phyloP scores from a whole-genome alignment of 495 filamentous ascomycete species.

The Parmelia sp. region DNA sequence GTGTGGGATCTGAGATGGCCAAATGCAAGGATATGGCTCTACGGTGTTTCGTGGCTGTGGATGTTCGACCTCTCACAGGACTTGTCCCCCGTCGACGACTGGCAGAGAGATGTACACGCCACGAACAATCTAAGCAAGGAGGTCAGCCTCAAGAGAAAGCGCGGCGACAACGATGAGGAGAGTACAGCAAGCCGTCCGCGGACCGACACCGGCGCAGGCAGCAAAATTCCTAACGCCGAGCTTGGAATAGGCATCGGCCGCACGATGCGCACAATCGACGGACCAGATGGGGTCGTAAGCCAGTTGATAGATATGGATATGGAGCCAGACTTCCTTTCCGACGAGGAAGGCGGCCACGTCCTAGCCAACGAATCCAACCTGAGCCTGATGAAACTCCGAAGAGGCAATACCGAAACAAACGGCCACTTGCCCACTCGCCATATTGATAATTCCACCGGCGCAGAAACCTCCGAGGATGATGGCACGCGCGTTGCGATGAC shows the following conservation, averaged over 20 bases:
- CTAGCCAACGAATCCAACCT: neutral
- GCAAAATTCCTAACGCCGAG: slow-evolving; percentile 52
- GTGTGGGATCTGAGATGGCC: slow-evolving; percentile 66
- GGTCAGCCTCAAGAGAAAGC: slow-evolving; percentile 43
- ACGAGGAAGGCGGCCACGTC: slow-evolving; percentile 7
- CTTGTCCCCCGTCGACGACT: slow-evolving; percentile 43
- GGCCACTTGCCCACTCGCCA: slow-evolving; percentile 28
- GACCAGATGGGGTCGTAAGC: slow-evolving; percentile 37
- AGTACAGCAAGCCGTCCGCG: slow-evolving; percentile 31
- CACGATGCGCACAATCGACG: slow-evolving; percentile 48
- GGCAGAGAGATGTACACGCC: slow-evolving; percentile 6
- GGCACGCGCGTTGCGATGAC: slow-evolving; percentile 23
- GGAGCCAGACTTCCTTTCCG: slow-evolving; percentile 32
- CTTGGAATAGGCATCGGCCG: slow-evolving; percentile 50
- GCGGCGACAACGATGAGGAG: slow-evolving; percentile 33
- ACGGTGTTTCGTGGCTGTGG: slow-evolving; percentile 77
- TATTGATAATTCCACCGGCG: slow-evolving; percentile 32
- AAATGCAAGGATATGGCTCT: slow-evolving; percentile 72
- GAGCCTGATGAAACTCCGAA: slow-evolving; percentile 25
- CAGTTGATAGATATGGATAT: slow-evolving; percentile 22
- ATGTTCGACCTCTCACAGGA: slow-evolving; percentile 84
- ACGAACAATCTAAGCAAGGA: slow-evolving; percentile 19
- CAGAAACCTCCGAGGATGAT: slow-evolving; percentile 22
- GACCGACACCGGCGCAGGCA: slow-evolving; percentile 52
- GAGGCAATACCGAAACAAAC: slow-evolving; percentile 37